Evolutionary conservation across 2,329 filamentous ascomycete genomes (phyloP).

Genomic region (Cordyceps fumosorosea): DNA sequence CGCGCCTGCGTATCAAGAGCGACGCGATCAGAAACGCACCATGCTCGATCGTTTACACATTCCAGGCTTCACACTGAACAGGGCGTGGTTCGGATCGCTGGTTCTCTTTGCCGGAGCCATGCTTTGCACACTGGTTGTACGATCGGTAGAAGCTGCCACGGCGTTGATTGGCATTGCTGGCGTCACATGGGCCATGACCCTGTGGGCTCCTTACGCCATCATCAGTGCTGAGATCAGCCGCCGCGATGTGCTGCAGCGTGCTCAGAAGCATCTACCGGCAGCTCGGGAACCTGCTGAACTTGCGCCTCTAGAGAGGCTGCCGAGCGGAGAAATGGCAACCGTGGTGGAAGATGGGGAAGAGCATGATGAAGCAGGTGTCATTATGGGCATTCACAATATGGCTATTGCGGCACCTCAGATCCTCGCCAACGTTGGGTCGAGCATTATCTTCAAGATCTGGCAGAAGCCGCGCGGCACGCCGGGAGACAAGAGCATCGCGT

Average conservation of each 20-base stretch:
- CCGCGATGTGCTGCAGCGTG: slow-evolving; percentile 56
- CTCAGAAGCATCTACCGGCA: slow-evolving; percentile 23
- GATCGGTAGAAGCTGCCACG: slow-evolving; percentile 63
- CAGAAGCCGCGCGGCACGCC: slow-evolving; percentile 82
- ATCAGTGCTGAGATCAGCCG: slow-evolving; percentile 88
- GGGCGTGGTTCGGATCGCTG: slow-evolving; percentile 80
- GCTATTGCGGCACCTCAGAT: slow-evolving; percentile 88
- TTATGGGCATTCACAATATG: slow-evolving; percentile 94
- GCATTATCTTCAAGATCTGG: slow-evolving; percentile 73
- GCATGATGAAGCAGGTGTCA: slow-evolving; percentile 76
- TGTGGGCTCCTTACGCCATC: slow-evolving; percentile 93
- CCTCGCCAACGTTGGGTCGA: slow-evolving; percentile 77
- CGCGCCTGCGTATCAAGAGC: slow-evolving; percentile 16
- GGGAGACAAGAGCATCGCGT: slow-evolving; percentile 80
- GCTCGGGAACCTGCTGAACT: neutral
- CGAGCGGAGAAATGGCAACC: neutral
- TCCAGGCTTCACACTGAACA: slow-evolving; percentile 76
- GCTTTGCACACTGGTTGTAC: slow-evolving; percentile 76
- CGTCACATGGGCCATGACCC: slow-evolving; percentile 84
- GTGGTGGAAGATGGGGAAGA: slow-evolving; percentile 44
- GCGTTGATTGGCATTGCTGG: slow-evolving; percentile 74
- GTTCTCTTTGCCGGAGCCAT: slow-evolving; percentile 78
- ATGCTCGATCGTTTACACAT: slow-evolving; percentile 63
- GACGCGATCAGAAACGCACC: slow-evolving; percentile 30
- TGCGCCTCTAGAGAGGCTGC: neutral